Conservation (phyloP, 768 basidiomycete genomes). For the Hirschioporus abietinus region DNA sequence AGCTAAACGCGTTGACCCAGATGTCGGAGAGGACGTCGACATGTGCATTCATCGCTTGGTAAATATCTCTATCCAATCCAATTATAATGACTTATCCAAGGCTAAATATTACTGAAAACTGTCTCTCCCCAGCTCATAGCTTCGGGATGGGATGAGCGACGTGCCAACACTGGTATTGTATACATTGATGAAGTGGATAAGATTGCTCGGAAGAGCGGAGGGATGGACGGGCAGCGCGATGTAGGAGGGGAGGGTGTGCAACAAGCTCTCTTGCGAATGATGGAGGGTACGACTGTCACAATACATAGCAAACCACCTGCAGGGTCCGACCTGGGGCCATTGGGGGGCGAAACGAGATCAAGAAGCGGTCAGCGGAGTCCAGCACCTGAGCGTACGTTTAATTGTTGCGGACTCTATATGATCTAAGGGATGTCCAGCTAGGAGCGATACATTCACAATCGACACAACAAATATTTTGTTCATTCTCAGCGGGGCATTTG, state of each 20-base stretch:
- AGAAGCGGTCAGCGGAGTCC: constrained; percentile 47
- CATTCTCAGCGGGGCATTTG: constrained; percentile 91
- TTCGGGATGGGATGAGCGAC: constrained; percentile 80
- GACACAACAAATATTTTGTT: constrained; percentile 94
- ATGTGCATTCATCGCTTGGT: constrained; percentile 83
- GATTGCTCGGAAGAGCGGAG: constrained; percentile 61
- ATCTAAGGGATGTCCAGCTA: constrained; percentile 35
- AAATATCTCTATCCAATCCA: constrained; percentile 16
- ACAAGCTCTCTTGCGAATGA: constrained; percentile 86
- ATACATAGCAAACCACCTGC: constrained; percentile 66
- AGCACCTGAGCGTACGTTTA: constrained; percentile 23
- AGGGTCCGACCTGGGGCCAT: constrained; percentile 38
- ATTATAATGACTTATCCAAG: background rate
- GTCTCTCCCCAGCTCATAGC: constrained; percentile 62
- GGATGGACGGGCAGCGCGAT: constrained; percentile 71
- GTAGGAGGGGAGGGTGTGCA: constrained; percentile 97
- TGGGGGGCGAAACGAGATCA: constrained; percentile 40
- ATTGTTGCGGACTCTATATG: background rate
- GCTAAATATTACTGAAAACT: constrained; percentile 9
- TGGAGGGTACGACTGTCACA: constrained; percentile 87
- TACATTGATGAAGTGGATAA: constrained; percentile 98
- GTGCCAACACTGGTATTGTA: constrained; percentile 90
- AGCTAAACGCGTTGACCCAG: constrained; percentile 31
- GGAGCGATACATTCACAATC: constrained; percentile 66
- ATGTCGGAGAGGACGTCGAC: constrained; percentile 97